phyloP scores from a whole-genome alignment of 2,329 filamentous ascomycete genomes.

The Pseudogymnoascus sp. region DNA sequence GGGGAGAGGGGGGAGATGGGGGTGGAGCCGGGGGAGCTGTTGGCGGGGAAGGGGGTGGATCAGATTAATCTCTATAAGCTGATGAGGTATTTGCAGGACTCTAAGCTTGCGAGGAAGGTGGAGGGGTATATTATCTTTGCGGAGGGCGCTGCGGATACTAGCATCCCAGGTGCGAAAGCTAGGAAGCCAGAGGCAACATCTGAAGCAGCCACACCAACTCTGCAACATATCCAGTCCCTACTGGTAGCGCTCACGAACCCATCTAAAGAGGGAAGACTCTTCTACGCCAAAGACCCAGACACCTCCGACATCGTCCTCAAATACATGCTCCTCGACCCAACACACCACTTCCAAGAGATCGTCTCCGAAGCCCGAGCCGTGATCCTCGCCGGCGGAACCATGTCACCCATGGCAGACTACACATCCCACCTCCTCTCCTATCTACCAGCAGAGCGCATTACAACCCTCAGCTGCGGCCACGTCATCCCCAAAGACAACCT shows the following conservation, averaged over 20 bases:
- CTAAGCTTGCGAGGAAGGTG: constrained; percentile 87
- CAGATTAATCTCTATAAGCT: constrained; percentile 93
- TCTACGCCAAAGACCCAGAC: constrained; percentile 41
- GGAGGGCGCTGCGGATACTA: constrained; percentile 29
- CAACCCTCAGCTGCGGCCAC: constrained; percentile 85
- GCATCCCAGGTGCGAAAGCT: constrained; percentile 14
- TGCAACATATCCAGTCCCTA: constrained; percentile 55
- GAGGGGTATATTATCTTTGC: constrained; percentile 72
- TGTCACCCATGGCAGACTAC: constrained; percentile 95
- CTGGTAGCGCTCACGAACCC: constrained; percentile 79
- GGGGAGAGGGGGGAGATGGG: constrained; percentile 49
- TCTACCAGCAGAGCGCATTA: constrained; percentile 52
- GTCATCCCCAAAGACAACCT: constrained; percentile 81
- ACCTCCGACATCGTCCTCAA: constrained; percentile 52
- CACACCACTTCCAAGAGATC: constrained; percentile 82
- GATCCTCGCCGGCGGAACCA: constrained; percentile 87
- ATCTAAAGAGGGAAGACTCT: constrained; percentile 60
- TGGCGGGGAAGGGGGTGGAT: constrained; percentile 79
- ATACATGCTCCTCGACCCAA: constrained; percentile 85
- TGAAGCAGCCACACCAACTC: constrained; percentile 23
- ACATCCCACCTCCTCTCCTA: constrained; percentile 77
- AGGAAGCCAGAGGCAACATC: constrained; percentile 11
- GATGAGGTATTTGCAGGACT: constrained; percentile 79
- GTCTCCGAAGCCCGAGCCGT: constrained; percentile 78
- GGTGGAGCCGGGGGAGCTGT: constrained; percentile 61